Evolutionary conservation across 345 rosid genomes (phyloP), one percentile per base, ranked within the genome.

Genomic region (Ceriops decandra): DNA sequence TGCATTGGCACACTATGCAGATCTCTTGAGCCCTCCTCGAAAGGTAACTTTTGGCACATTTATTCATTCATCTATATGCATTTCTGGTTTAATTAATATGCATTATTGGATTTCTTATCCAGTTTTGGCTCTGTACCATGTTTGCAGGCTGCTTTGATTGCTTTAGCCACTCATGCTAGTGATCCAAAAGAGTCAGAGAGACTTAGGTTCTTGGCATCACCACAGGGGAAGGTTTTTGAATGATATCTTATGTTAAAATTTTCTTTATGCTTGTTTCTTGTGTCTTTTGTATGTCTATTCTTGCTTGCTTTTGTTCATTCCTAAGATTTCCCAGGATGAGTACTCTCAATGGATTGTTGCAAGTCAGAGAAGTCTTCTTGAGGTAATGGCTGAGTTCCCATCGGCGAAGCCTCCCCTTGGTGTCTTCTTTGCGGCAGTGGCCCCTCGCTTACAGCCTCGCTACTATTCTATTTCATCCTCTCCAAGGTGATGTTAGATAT

Each of bases 81-180:
- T 70, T 51, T 58, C 21, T 30, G 64, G 22, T 64, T 68, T 49
- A 42, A 42, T 38, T 6, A 46, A 66, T 27, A 26, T 59, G 67
- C 52, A 16, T 53, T 59, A 11, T 33, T 59, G 26, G 17, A 20
- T 52, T 70, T 26, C 53, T 64, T 57, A 7, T 31, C 22, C 58
- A 49, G 54, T 63, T 28, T 13, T 47, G 66, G 72, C 46, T 49
- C 60, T 38, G 8, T 69, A 38, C 52, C 38, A 52, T 28, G 21
- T 70, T 70, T 60, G 68, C 84, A 93, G 98, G 81, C 98, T 76
- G 93, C 96, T 61, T 71, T 93, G 83, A 65, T 87, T 75, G 97
- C 98, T 52, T 79, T 93, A 85, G 91, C 95, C 63, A 96, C 96
- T 67, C 91, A 87, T 84, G 96, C 97, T 61, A 81, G 86, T 69